Evolutionary conservation across 495 filamentous ascomycete species (phyloP), one percentile per base, ranked within the genome.

Genomic region (Penicillium pancosmium): DNA sequence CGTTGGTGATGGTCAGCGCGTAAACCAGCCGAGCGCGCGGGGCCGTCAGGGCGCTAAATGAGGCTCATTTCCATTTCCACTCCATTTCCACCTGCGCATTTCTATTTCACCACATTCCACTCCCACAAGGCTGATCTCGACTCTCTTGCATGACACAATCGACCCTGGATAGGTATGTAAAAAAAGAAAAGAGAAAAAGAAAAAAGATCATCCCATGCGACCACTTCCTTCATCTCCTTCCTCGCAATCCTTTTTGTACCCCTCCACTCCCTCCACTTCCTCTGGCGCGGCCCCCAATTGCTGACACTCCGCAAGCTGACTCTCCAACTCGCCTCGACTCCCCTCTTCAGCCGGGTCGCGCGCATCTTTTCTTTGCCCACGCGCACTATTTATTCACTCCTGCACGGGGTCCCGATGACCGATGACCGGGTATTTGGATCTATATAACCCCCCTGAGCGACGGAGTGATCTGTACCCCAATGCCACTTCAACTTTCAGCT

Each of bases 401-500:
- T 52, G 6, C 27, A 38, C 13, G 18, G 33, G 33, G 11, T 16
- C 3, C 16, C 35, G 46, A 12, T 27, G 9, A 33, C 49, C 55
- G 31, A 65, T 65, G 63, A 48, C 55, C 44, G 62, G 36, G 52
- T 53, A 59, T 44, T 44, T 44, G 41, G 16, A 44, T 62, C 40
- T 61, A 59, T 65, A 65, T 56, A 48, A 31, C 38, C 50, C 59
- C 46, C 40, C 55, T 41, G 38, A 62, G 52, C 31, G 55, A 41
- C 52, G 52, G 25, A 51, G 51, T 38, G 27, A 15, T 51, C 34
- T 56, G 23, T 52, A 54, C 15, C 40, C 59, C 61, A 64, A 65
- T 65, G 63, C 5, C 23, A 23, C 1, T 23, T 23, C 23, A 23
- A 23, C 23, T 31, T 31, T 31, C 27, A 9, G 38, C 56, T 62